A percentile compares a stretch with the other conserved stretches of the same genome.
Conservation (phyloP, 352 stramenopile species). For the Globisporangium middletonii region DNA sequence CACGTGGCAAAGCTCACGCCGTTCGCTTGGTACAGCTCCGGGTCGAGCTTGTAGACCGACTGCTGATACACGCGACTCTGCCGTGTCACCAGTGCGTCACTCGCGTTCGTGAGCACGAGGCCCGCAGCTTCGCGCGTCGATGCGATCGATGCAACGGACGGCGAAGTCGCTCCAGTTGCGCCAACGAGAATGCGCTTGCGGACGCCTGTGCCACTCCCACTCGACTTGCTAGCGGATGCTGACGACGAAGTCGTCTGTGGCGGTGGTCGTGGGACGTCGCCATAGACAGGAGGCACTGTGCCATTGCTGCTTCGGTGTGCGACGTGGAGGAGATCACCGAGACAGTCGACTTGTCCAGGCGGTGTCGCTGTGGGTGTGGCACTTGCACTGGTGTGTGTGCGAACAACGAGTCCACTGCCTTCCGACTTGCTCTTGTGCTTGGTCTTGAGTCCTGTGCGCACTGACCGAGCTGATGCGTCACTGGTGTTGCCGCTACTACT, state of each 20-base stretch:
- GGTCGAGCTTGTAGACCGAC: conserved; percentile 41
- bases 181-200: conserved; percentile 5
- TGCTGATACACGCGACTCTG: conserved; percentile 23
- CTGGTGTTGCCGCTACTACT: not conserved
- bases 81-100: not conserved
- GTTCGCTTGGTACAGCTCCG: conserved; percentile 30
- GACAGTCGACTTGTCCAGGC: conserved; percentile 4
- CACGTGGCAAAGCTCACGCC: conserved; percentile 22
- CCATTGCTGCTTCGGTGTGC: conserved; percentile 3
- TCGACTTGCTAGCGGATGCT: conserved; percentile 1
- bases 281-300: too few relatives aligned
- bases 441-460: not conserved
- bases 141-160: conserved; percentile 9
- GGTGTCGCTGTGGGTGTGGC: not conserved
- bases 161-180: not conserved
- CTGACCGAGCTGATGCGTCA: not conserved
- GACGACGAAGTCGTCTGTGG: not conserved
- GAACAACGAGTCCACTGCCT: not conserved
- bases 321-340: conserved; percentile 26
- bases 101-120: conserved; percentile 8
- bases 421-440: conserved; percentile 8
- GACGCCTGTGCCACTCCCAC: not conserved
- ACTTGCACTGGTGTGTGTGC: not conserved
- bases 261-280: conserved; percentile 2
- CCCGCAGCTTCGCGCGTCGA: conserved; percentile 3